phyloP scores from a whole-genome alignment of 305 asterid genomes.

The Nicotiana rustica region DNA sequence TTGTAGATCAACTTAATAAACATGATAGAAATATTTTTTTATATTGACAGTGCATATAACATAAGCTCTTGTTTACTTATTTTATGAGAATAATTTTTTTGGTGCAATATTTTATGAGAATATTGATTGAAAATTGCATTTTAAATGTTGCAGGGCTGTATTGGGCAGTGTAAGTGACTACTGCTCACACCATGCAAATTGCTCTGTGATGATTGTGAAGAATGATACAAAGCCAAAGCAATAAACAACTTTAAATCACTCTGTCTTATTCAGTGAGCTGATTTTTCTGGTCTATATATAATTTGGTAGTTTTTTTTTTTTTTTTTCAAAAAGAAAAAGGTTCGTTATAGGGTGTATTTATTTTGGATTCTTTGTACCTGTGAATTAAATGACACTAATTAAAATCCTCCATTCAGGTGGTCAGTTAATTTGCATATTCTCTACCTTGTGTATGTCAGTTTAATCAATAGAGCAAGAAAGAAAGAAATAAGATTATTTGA shows the following conservation, averaged over 20 bases:
- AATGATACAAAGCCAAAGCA: constrained; percentile 31
- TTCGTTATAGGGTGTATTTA: too few relatives aligned
- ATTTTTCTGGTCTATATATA: too few relatives aligned
- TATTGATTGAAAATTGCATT: not conserved
- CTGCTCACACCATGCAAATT: constrained; percentile 45
- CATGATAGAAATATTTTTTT: not conserved
- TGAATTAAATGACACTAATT: too few relatives aligned
- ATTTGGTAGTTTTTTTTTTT: too few relatives aligned
- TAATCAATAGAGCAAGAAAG: too few relatives aligned
- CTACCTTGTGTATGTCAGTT: too few relatives aligned
- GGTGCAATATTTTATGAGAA: not conserved
- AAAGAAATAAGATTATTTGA: too few relatives aligned
- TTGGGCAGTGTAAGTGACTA: constrained; percentile 49
- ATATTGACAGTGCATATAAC: not conserved
- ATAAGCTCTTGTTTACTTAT: not conserved
- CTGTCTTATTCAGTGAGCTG: not conserved
- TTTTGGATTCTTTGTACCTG: too few relatives aligned
- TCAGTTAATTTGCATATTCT: too few relatives aligned
- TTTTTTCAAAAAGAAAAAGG: too few relatives aligned
- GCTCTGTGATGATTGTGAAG: constrained; percentile 50
- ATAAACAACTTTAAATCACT: not conserved
- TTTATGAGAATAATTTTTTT: not conserved
- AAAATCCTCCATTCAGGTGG: too few relatives aligned
- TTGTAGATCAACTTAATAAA: not conserved
- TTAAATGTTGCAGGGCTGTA: constrained; percentile 36